Evolutionary conservation across 257 asterid genomes (phyloP).

Genomic region (Phtheirospermum japonicum): DNA sequence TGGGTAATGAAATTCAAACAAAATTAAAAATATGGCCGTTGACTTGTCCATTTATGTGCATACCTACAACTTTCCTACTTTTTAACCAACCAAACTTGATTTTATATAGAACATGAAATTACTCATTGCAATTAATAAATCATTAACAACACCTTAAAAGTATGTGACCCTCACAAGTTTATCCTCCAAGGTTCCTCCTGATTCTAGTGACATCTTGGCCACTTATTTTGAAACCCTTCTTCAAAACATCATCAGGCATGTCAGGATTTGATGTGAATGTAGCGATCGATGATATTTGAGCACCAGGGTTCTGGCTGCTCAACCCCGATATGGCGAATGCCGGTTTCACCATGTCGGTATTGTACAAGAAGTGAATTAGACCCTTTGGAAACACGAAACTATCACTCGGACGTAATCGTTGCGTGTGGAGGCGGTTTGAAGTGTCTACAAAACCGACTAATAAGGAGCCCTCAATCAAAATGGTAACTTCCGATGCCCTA

Average conservation of each 20-base stretch:
- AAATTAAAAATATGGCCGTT: no score
- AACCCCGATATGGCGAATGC: conserved; percentile 45
- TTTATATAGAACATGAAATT: not conserved
- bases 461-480: conserved; percentile 53
- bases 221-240: conserved; percentile 39
- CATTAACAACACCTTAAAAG: not conserved
- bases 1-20: no score
- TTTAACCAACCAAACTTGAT: not conserved
- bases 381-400: conserved; percentile 60
- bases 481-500: conserved; percentile 60
- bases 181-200: conserved; percentile 48
- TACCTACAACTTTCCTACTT: no score
- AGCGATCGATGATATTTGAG: conserved; percentile 40
- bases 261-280: conserved; percentile 30
- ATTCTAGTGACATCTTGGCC: conserved; percentile 43
- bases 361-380: conserved; percentile 47
- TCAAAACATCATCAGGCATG: conserved; percentile 39
- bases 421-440: conserved; percentile 36
- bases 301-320: conserved; percentile 62
- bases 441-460: conserved; percentile 61
- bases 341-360: conserved; percentile 30
- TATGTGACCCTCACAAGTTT: not conserved
- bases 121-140: not conserved
- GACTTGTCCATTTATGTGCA: no score
- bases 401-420: conserved; percentile 45